Conservation (phyloP, 1,284 basidiomycete species). For the Vanrija humicola region DNA sequence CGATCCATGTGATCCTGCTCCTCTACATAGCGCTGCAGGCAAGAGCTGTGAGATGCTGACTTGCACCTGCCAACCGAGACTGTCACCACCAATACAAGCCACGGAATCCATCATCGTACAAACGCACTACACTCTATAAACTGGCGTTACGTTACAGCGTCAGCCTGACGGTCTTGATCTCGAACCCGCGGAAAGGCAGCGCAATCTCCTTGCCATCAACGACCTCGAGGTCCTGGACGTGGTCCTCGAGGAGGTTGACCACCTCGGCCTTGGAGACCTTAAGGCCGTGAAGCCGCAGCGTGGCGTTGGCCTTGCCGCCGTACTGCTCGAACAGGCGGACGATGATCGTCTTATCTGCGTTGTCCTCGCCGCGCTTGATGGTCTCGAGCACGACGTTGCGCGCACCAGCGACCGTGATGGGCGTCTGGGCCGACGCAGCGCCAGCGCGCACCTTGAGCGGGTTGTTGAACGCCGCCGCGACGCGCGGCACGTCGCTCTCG, state of each 20-base stretch:
- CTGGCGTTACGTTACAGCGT: neutral
- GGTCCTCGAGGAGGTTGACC: constrained; percentile 78
- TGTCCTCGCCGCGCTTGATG: constrained; percentile 81
- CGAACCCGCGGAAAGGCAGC: constrained; percentile 69
- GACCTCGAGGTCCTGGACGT: constrained; percentile 52
- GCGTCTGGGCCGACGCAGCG: neutral
- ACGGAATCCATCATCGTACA: too few species aligned
- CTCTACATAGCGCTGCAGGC: too few species aligned
- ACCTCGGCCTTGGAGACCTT: constrained; percentile 58
- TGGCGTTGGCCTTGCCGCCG: constrained; percentile 69
- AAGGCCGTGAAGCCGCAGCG: constrained; percentile 53
- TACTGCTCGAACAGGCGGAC: constrained; percentile 81
- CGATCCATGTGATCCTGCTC: too few species aligned
- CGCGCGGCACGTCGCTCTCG: constrained; percentile 54
- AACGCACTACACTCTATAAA: too few species aligned
- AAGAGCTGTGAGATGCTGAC: too few species aligned
- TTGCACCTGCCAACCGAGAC: too few species aligned
- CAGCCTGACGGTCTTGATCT: constrained; percentile 61
- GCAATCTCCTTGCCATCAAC: neutral
- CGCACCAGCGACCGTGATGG: constrained; percentile 48
- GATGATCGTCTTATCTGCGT: constrained; percentile 62
- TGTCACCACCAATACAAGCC: too few species aligned
- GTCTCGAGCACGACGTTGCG: constrained; percentile 82
- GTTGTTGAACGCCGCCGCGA: constrained; percentile 77
- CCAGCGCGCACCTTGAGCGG: constrained; percentile 51